Base-by-base conservation (phyloP, 169 alveolate genomes). In the Plasmodium berghei region DNA sequence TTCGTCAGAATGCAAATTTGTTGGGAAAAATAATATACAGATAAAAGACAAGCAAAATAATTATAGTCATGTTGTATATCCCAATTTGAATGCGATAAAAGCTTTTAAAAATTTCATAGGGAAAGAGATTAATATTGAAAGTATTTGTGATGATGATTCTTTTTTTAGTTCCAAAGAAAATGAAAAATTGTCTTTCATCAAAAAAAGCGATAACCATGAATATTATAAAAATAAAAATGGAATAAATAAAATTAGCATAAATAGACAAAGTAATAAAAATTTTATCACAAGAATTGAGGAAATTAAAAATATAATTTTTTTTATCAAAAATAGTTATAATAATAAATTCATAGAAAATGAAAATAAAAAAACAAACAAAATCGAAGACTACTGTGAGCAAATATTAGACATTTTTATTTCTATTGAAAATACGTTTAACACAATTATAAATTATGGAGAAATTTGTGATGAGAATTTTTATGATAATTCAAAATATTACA, bases 71-170 rank as follows among this genome's bases (percentile, higher is more conserved):
- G 55, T 86, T 59, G 61, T 72, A 26, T 49, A 58, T 63, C 18
- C 56, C 14, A 24, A 52, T 56, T 59, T 71, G n/a, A 54, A 71
- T 73, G 24, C 87, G 24, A 52, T 70, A 10, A 22, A 9, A 40
- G 63, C 91, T 4, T 86, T 86, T 86, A 86, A 71, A 59, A 52
- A 14, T n/a, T 86, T 86, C 40, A 49, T 42, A 58, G 91, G 91
- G 48, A 86, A 86, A 22, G 56, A 62, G 42, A 58, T 86, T 28
- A 8, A 18, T 40, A 10, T 58, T 77, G 26, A 77, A 64, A 5
- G n/a, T 28, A 61, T 28, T 48, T 40, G 18, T 61, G 10, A 22
- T 34, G 69, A 26, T 22, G 59, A 77, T 5, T 1, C 42, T 34
- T 34, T 34, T 34, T 34, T 34, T 69, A 28, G 34, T 48, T 49